Evolutionary conservation across 495 filamentous ascomycete species (phyloP).

Genomic region (Astrocystis sublimbata): DNA sequence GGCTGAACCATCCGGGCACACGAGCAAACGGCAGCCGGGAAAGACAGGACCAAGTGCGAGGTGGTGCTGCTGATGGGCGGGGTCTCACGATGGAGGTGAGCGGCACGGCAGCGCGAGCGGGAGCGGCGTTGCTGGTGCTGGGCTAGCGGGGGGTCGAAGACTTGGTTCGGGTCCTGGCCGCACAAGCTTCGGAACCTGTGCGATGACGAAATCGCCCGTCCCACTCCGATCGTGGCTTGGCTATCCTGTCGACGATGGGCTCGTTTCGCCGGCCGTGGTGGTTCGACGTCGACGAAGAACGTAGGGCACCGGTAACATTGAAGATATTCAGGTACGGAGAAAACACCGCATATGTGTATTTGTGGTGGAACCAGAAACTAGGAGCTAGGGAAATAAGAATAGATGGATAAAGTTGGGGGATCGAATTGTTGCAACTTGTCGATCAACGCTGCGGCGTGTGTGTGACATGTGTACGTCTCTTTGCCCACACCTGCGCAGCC

Average conservation of each 20-base stretch:
- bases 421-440: background rate
- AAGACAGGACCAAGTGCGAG: background rate
- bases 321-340: background rate
- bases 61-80: background rate
- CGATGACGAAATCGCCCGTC: conserved; percentile 15
- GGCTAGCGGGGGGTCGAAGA: background rate
- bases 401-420: conserved; percentile 2
- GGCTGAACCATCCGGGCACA: conserved; percentile 9
- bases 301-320: too few species aligned
- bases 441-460: background rate
- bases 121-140: background rate
- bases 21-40: background rate
- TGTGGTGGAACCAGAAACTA: too few species aligned
- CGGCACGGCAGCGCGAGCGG: background rate
- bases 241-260: background rate
- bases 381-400: background rate
- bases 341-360: background rate
- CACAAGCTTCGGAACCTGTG: conserved; percentile 4
- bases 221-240: background rate
- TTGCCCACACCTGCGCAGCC: too few species aligned
- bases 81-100: background rate
- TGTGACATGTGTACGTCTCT: too few species aligned
- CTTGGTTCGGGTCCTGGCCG: background rate
- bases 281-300: background rate
- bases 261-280: background rate